Conservation (phyloP, 345 rosid species). For the Bretschneidera sinensis region DNA sequence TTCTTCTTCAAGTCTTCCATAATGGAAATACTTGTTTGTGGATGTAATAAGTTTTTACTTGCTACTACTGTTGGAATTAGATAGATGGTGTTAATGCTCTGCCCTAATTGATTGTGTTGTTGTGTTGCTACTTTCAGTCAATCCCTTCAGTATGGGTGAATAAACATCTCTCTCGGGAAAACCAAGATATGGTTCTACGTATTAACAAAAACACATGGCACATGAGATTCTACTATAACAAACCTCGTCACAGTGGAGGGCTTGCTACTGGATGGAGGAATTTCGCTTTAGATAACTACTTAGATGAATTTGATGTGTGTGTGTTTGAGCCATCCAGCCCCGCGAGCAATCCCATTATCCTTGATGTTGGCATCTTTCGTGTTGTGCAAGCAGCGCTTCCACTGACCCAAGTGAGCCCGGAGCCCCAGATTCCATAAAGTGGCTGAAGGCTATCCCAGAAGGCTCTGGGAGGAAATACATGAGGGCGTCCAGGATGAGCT, state of each 20-base stretch:
- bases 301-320: constrained; percentile 44
- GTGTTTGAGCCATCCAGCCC: constrained; percentile 30
- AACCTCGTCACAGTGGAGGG: constrained; percentile 29
- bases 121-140: constrained; percentile 24
- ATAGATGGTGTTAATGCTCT: not conserved
- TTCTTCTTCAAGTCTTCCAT: too few relatives aligned
- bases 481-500: not conserved
- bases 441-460: not conserved
- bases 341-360: constrained; percentile 16
- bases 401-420: constrained; percentile 12
- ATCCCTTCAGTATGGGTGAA: constrained; percentile 34
- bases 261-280: constrained; percentile 47
- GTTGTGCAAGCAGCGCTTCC: constrained; percentile 21
- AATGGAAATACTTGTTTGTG: not conserved
- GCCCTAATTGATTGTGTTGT: not conserved
- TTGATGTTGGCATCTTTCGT: constrained; percentile 40
- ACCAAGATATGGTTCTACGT: constrained; percentile 35
- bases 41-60: not conserved
- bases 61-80: not conserved
- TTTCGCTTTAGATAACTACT: constrained; percentile 41
- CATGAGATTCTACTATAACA: constrained; percentile 15
- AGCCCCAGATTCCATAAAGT: not conserved
- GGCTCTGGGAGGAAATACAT: not conserved
- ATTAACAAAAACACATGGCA: constrained; percentile 30
- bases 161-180: constrained; percentile 22